These are phyloP conservation scores for Chlorella vulgaris DNA, from an alignment of 139 green algal genomes.

Conservation along the genomic window DNA sequence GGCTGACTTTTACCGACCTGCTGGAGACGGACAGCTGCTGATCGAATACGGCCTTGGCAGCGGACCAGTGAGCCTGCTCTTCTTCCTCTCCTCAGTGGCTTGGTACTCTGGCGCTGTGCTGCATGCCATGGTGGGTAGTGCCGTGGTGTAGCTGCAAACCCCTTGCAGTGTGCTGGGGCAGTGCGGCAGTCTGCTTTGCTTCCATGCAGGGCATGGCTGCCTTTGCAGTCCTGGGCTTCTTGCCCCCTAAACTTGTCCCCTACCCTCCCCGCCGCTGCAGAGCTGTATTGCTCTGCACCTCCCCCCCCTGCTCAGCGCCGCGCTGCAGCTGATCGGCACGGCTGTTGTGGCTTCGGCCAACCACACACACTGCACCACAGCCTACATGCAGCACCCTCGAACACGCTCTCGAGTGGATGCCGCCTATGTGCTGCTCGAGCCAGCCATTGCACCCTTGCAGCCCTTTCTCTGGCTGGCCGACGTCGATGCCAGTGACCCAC, in stretches of 20 bases:
- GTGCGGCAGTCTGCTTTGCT: too few species aligned
- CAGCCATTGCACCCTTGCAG: conserved; percentile 3
- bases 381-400: background rate
- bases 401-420: background rate
- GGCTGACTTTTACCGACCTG: background rate
- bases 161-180: too few species aligned
- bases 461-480: conserved; percentile 2
- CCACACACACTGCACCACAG: background rate
- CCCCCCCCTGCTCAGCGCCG: background rate
- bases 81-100: too few species aligned
- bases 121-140: too few species aligned
- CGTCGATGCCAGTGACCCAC: background rate
- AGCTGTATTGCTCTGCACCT: conserved; percentile 2
- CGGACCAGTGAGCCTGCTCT: too few species aligned
- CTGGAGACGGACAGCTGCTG: background rate
- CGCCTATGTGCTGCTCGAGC: background rate
- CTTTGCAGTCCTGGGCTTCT: background rate
- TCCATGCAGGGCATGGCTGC: too few species aligned
- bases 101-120: too few species aligned
- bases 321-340: background rate
- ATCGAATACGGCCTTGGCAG: background rate
- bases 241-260: background rate
- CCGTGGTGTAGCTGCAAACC: too few species aligned
- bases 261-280: background rate
- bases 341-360: background rate